phyloP scores from a whole-genome alignment of 176 grass and related monocot species.

The Phragmites australis region DNA sequence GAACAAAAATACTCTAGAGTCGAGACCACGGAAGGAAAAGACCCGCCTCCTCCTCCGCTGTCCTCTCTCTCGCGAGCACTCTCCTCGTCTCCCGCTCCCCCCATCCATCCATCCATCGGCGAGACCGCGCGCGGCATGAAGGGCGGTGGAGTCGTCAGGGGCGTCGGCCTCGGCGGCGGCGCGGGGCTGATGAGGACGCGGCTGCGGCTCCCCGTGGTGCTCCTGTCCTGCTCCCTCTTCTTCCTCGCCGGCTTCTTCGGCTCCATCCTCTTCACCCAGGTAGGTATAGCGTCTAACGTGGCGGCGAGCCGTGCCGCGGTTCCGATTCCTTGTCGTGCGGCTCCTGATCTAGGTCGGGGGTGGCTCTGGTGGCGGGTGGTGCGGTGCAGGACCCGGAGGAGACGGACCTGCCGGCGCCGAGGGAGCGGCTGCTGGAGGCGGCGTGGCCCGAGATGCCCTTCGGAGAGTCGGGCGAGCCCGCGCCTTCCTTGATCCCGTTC shows the following conservation, averaged over 20 bases:
- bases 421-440: conserved; percentile 53
- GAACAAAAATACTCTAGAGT: not conserved
- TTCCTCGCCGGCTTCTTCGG: conserved; percentile 87
- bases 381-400: conserved; percentile 45
- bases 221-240: conserved; percentile 84
- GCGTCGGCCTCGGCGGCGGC: conserved; percentile 32
- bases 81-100: conserved; percentile 11
- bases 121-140: conserved; percentile 41
- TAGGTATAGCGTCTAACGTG: not conserved
- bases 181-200: conserved; percentile 51
- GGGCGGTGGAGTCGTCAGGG: conserved; percentile 33
- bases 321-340: not conserved
- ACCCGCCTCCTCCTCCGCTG: too few species aligned
- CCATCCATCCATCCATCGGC: not conserved
- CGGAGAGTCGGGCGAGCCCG: conserved; percentile 65
- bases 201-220: conserved; percentile 65
- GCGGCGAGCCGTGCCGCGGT: not conserved
- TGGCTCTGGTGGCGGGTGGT: not conserved
- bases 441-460: conserved; percentile 61
- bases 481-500: conserved; percentile 54
- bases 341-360: conserved; percentile 37
- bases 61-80: not conserved
- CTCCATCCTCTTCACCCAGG: conserved; percentile 72
- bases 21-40: not conserved
- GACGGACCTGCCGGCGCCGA: conserved; percentile 38